These are phyloP conservation scores for Rubia tinctorum DNA, from an alignment of 305 asterid species.

Conservation along the genomic window DNA sequence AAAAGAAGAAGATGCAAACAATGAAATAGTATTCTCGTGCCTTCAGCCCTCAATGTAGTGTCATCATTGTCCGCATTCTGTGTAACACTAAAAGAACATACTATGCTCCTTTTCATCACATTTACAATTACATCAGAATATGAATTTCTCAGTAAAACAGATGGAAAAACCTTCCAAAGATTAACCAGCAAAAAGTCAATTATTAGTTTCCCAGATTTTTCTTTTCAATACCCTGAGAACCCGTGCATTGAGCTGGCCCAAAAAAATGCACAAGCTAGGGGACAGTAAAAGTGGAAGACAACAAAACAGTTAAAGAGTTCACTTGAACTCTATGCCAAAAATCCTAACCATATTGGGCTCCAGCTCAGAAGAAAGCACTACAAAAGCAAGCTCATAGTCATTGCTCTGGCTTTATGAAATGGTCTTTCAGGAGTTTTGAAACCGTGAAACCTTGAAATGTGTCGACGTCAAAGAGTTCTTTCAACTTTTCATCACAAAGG, in stretches of 20 bases:
- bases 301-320: slow-evolving; percentile 17
- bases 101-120: background rate
- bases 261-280: background rate
- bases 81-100: too few relatives aligned
- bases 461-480: slow-evolving; percentile 72
- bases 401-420: slow-evolving; percentile 57
- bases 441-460: slow-evolving; percentile 68
- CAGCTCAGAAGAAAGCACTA: slow-evolving; percentile 14
- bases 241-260: background rate
- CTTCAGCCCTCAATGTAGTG: too few relatives aligned
- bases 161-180: too few relatives aligned
- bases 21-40: too few relatives aligned
- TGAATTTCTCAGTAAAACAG: background rate
- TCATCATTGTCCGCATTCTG: too few relatives aligned
- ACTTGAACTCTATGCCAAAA: slow-evolving; percentile 22
- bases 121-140: background rate
- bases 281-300: background rate
- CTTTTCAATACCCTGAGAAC: background rate
- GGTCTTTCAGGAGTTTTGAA: slow-evolving; percentile 53
- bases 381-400: slow-evolving; percentile 33
- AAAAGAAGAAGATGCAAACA: too few relatives aligned
- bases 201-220: background rate
- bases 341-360: slow-evolving; percentile 13
- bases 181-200: too few relatives aligned
- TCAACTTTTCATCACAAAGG: slow-evolving; percentile 84